Evolutionary conservation across 2,329 filamentous ascomycete species (phyloP).

Genomic region (Elsinoe arachidis): DNA sequence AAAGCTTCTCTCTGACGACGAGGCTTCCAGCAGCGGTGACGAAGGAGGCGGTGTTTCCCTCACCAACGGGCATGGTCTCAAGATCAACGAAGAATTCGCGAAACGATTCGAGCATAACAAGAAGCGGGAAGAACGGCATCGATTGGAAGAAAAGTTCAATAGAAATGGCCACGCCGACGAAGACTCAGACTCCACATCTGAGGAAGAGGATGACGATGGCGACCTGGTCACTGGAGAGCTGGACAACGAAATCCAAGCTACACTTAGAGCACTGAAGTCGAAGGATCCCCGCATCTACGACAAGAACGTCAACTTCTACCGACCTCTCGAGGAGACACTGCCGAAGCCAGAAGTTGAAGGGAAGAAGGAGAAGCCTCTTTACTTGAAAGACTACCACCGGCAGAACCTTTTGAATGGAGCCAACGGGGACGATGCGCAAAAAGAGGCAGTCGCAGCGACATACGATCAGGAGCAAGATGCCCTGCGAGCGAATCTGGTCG

Average conservation of each 20-base stretch:
- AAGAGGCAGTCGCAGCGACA: conserved; percentile 47
- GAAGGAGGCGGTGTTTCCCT: conserved; percentile 21
- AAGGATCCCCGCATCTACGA: conserved; percentile 93
- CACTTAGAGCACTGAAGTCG: conserved; percentile 74
- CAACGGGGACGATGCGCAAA: conserved; percentile 49
- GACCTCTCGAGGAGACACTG: conserved; percentile 46
- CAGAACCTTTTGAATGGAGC: conserved; percentile 72
- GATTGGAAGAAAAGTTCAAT: conserved; percentile 78
- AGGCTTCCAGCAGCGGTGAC: conserved; percentile 19
- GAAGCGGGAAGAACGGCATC: conserved; percentile 78
- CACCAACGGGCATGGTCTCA: conserved; percentile 39
- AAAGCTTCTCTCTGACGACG: conserved; percentile 24
- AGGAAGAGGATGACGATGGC: conserved; percentile 83
- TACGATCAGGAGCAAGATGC: conserved; percentile 85
- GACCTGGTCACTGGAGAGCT: conserved; percentile 77
- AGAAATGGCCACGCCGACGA: conserved; percentile 42
- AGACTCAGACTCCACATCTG: conserved; percentile 54
- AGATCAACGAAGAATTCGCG: conserved; percentile 86
- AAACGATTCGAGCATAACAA: conserved; percentile 92
- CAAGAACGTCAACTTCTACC: conserved; percentile 68
- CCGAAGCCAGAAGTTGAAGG: conserved; percentile 21
- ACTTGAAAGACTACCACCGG: conserved; percentile 81
- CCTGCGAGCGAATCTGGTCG: conserved; percentile 67
- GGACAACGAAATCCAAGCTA: conserved; percentile 79
- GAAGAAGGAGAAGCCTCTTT: conserved; percentile 66